Percentiles rank a stretch among this genome's conserved stretches.
Conservation (phyloP, 345 rosid species). For the Cardiospermum halicacabum region DNA sequence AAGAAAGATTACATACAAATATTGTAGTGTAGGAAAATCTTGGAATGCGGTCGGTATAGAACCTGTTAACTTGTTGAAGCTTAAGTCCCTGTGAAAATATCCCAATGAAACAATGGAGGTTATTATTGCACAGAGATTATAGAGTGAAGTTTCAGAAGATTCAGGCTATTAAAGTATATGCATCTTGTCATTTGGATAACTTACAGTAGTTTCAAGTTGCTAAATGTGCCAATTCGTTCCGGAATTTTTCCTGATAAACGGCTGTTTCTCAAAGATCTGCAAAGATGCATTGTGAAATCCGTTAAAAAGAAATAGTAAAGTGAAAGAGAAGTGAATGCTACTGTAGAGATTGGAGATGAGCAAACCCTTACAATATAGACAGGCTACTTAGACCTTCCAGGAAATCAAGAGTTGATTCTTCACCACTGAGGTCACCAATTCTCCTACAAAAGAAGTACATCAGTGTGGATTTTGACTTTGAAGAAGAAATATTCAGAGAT, state of each 20-base stretch:
- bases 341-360: not conserved
- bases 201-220: slow-evolving; percentile 34
- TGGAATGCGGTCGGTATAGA: slow-evolving; percentile 39
- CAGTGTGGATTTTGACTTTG: too few relatives aligned
- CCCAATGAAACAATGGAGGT: not conserved
- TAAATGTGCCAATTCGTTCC: slow-evolving; percentile 29
- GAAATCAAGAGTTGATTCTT: slow-evolving; percentile 48
- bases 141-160: not conserved
- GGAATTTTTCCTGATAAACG: slow-evolving; percentile 44
- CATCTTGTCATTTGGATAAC: slow-evolving; percentile 12
- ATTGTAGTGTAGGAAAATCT: slow-evolving; percentile 24
- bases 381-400: slow-evolving; percentile 32
- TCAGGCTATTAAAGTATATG: not conserved
- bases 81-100: slow-evolving; percentile 39
- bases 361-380: slow-evolving; percentile 39
- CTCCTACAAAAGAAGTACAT: slow-evolving; percentile 30
- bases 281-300: slow-evolving; percentile 3
- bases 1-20: slow-evolving; percentile 28
- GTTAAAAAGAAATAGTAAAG: not conserved
- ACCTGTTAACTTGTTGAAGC: slow-evolving; percentile 56
- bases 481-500: not conserved
- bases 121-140: not conserved
- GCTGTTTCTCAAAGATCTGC: slow-evolving; percentile 49
- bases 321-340: not conserved
- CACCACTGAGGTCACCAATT: slow-evolving; percentile 46